Base-by-base conservation (phyloP, 176 grass and related monocot genomes). In the Rhynchospora breviuscula region DNA sequence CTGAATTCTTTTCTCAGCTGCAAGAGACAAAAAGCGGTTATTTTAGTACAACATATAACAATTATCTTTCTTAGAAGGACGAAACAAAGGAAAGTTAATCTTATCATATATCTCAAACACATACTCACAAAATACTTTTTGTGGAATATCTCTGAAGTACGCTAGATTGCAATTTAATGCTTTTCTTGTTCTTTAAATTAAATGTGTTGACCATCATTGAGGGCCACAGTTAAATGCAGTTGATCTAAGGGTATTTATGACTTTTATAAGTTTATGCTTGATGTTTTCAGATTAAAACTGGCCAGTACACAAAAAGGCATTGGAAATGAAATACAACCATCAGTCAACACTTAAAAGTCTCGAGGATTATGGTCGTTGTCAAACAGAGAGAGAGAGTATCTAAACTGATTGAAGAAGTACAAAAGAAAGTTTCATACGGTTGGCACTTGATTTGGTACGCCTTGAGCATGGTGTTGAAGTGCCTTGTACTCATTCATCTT, bases 401-500 rank as follows among this genome's bases (percentile, higher is more conserved):
- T 76, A 76, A 76, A 54, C 17, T 80, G 62, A 26, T 56, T 22
- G 63, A 54, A 5, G 0, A 81, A 72, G 13, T 54, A 43, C 26
- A 11, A 65, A 12, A 64, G 46, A 19, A 5, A 67, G 54, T 49
- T 44, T 67, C 61, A 62, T 87, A 83, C 79, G 14, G 10, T 44
- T 44, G 70, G 79, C 46, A 19, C 33, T 43, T 73, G 23, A 73
- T 13, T 60, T 49, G 78, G 54, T 72, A 82, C 19, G 49, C 47
- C 43, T 19, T 12, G 10, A 4, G n/a, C 47, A 56, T 60, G 22
- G 33, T 67, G 76, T 72, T 59, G 83, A 47, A 72, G 47, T 9
- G 85, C 84, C 85, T 91, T 91, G 68, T 97, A 97, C 85, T 97
- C 89, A 49, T 97, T 97, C 91, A 97, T 93, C 91, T 97, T 97